Base-by-base conservation (phyloP, 2,329 filamentous ascomycete genomes). In the Biscogniauxia mediterranea region DNA sequence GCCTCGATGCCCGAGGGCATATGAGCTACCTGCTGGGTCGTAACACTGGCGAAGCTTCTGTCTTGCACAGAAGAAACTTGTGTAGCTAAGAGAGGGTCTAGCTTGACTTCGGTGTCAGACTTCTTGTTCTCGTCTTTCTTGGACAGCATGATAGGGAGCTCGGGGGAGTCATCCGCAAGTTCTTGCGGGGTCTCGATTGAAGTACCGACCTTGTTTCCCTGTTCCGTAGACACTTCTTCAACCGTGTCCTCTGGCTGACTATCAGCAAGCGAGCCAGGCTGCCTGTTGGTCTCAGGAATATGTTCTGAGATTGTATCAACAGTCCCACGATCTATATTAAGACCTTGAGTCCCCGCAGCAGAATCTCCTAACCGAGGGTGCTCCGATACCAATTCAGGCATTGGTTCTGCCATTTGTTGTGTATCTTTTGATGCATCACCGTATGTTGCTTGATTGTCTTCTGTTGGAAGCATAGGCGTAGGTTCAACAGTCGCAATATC, bases 51-150 rank as follows among this genome's bases (percentile, higher is more conserved):
- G 38, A 46, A 46, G 38, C 13, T 46, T 46, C 38, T 46, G 38
- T 46, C 38, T 46, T 46, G 38, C 38, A 46, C 15, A 46, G 38
- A n/a, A 9, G 46, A 23, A 53, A 25, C 19, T 54, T 60, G 38
- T 46, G 38, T n/a, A 46, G 6, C 38, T 46, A 46, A 46, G 17
- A n/a, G 38, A n/a, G 15, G 38, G 15, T 46, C 38, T 46, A 11
- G 38, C 38, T 46, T 46, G 38, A n/a, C 13, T 5, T 46, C 38
- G 38, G 38, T 46, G 17, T 46, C 38, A 46, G 38, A 46, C 38
- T 46, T 46, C 57, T 69, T 59, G 56, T 71, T 69, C 54, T 70
- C 69, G 21, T 67, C 62, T 59, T 78, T 76, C 63, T 77, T 76
- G 32, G 68, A 68, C 60, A 74, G 75, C 61, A 73, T 74, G 21